Base-by-base conservation (phyloP, 2,329 filamentous ascomycete species). In the Botrytis fragariae region DNA sequence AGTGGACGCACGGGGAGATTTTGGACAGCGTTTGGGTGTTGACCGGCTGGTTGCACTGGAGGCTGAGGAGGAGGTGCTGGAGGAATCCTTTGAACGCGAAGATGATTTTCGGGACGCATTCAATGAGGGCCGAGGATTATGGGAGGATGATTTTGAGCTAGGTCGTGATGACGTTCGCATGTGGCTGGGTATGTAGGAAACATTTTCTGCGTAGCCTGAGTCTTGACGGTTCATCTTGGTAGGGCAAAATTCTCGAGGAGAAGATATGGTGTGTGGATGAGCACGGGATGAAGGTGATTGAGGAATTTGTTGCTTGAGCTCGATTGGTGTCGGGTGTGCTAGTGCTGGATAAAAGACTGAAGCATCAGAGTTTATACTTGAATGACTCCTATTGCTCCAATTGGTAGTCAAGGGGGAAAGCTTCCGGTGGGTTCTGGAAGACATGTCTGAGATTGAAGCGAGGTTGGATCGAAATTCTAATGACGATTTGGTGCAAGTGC, bases 341-440 rank as follows among this genome's bases (percentile, higher is more conserved):
- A 75, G 75, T 29, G 80, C 78, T 8, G 79, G 79, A 72, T 81
- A 77, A 71, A 80, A 81, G 45, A 79, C 79, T 18, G 74, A 75
- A 35, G 79, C 73, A 42, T 79, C 77, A 48, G 79, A 79, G 59
- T 70, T 74, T 35, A 78, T 76, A 54, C 78, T 80, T 39, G 78
- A 78, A 35, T 75, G 73, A 61, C 78, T 78, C 45, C 71, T 72
- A 63, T 80, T 79, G 59, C 77, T 75, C 73, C 76, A 77, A 51
- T 74, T 71, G 39, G 74, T 77, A 16, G 70, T 75, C 59, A 79
- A 71, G 32, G 74, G 73, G 12, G 74, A 69, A 29, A 78, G 76
- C 12, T 57, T 74, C 61, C 70, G 74, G 61, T 35, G 69, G 39
- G 74, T 71, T 59, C 75, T 77, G 14, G 75, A 74, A 70, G 73